Evolutionary conservation across 129 eudicot genomes (phyloP), one percentile per base, ranked within the genome.

Genomic region (Scalesia atractyloides): DNA sequence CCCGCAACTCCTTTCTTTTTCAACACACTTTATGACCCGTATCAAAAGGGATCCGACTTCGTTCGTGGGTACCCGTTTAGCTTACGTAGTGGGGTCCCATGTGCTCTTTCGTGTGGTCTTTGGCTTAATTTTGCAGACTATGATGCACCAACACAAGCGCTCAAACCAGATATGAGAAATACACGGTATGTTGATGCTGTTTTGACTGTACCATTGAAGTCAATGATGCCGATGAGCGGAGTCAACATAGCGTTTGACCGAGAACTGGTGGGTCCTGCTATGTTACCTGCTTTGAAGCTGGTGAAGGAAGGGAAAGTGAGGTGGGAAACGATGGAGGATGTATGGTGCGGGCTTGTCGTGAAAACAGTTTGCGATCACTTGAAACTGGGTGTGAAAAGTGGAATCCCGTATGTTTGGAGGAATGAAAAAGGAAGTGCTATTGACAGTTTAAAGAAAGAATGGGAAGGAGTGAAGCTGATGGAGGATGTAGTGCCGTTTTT

Each of bases 31-130:
- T 95, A 95, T 36, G 99, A 95, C 76, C 99, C 99, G 10, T 95
- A 62, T 71, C 83, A 82, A 34, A 82, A 95, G 72, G 99, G 99
- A 52, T 78, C 99, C 0, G 97, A 95, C 79, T 95, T 95, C 44
- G 97, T 95, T 49, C 97, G 99, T 41, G 99, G 99, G 14, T 95
- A 95, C 79, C 99, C 99, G 3, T 95, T 95, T 72, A 95, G 99
- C 84, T 63, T 95, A 82, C 84, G 99, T 63, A 73, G 68, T 63
- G 97, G 97, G 65, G 97, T 91, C 14, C 72, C 85, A 0, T 91
- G 96, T 75, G 96, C 86, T 22, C 74, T 90, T 5, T 95, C 99
- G 19, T 90, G 94, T 72, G 99, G 99, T 8, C 81, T 95, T 53
- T 95, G 97, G 97, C 94, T 95, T 10, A 95, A 95, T 68, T 46